Conservation (phyloP, 2,329 filamentous ascomycete genomes). For the Diaporthe vaccinii region DNA sequence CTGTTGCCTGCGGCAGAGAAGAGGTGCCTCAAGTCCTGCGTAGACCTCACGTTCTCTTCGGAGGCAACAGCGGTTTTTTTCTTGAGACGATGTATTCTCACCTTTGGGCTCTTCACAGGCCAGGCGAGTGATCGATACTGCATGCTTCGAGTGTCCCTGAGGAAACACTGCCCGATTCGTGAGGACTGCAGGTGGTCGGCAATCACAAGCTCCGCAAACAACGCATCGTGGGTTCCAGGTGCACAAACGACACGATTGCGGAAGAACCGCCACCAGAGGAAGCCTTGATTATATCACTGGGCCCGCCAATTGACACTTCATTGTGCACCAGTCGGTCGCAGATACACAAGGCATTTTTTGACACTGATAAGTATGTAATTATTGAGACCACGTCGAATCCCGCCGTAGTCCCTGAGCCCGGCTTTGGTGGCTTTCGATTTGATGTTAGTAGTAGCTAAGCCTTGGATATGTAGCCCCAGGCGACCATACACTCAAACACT, state of each 20-base stretch:
- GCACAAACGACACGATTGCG: background rate
- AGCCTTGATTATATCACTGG: background rate
- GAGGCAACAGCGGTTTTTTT: background rate
- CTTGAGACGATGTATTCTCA: background rate
- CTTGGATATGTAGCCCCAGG: slow-evolving; percentile 92
- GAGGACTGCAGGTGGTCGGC: background rate
- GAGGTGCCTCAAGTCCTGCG: background rate
- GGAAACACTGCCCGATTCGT: background rate
- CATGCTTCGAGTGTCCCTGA: background rate
- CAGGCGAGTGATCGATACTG: background rate
- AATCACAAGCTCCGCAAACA: too few relatives aligned
- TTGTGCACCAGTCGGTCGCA: background rate
- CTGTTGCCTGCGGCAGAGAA: background rate
- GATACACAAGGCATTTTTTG: background rate
- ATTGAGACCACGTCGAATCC: background rate
- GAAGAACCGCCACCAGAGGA: background rate
- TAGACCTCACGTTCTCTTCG: background rate
- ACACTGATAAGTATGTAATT: background rate
- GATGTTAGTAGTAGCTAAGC: slow-evolving; percentile 61
- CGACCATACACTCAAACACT: slow-evolving; percentile 95
- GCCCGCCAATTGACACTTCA: background rate
- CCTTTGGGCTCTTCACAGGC: background rate
- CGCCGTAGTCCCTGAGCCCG: background rate
- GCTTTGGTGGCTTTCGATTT: too few relatives aligned
- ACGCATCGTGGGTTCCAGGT: background rate